Base-by-base conservation (phyloP, 2,329 filamentous ascomycete species). In the Thelonectria blattea region DNA sequence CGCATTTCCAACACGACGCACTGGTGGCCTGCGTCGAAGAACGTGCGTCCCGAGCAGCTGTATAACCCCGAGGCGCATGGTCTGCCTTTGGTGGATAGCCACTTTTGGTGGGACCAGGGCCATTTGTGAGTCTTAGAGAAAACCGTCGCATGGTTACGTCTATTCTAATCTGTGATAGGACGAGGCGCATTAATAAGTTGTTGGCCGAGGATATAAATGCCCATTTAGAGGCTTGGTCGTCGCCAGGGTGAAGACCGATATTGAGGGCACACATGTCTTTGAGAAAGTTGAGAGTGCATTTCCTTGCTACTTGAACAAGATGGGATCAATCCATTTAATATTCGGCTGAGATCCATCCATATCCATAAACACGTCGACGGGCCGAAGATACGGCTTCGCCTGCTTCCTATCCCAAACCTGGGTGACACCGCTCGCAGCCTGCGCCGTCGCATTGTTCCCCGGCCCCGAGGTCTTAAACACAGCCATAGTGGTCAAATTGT, bases 401-500 rank as follows among this genome's bases (percentile, higher is more conserved):
- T 62, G 65, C 20, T 62, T 65, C 20, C 71, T 65, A 17, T 74
- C 74, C 69, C 86, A 71, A 45, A 85, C 75, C 11, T 74, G 77
- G 0, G 81, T 82, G 24, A 86, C 69, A 34, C 66, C 68, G 34
- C 69, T 69, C 1, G 64, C 67, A 42, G 74, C 56, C 46, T 83
- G 74, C 0, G 78, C 83, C 1, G 78, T 79, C 17, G 71, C 67
- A 65, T 86, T 81, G 71, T 80, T 85, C 0, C 85, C 84, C 0
- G 84, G 82, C 0, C 85, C 85, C 50, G 70, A 80, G 30, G 76
- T 73, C 37, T 76, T 68, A 70, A 82, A 86, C 67, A 85, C 83
- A 0, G 83, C 85, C 83, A 85, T 83, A 8, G 84, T 75, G 0
- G 85, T 87, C 41, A 78, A 67, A 51, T 75, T 79, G 78, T 50